Evolutionary conservation across 164 flowering plant genomes (phyloP).

Genomic region (Malania oleifera): DNA sequence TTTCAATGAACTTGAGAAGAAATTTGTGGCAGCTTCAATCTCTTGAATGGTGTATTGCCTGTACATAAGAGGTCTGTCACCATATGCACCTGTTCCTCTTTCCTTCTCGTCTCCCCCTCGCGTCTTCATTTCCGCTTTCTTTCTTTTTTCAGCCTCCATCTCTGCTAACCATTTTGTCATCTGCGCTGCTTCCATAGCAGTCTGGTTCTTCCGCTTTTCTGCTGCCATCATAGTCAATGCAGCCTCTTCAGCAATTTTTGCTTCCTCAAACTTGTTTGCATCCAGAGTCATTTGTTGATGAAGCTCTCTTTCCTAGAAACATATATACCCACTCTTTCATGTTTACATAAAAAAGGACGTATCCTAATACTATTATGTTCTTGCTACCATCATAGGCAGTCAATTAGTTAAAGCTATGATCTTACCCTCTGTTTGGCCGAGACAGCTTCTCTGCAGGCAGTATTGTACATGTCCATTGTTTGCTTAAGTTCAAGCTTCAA

Average conservation of each 20-base stretch:
- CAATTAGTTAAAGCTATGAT: not conserved
- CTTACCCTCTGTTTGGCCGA: conserved; percentile 31
- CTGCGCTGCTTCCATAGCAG: conserved; percentile 34
- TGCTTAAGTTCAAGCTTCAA: conserved; percentile 40
- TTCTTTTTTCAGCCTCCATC: conserved; percentile 36
- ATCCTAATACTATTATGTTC: not conserved
- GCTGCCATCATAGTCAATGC: conserved; percentile 22
- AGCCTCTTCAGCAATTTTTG: conserved; percentile 25
- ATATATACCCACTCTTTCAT: not conserved
- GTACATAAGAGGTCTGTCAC: conserved; percentile 15
- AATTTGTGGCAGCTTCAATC: conserved; percentile 55
- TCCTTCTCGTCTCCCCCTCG: conserved; percentile 27
- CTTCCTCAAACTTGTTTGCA: conserved; percentile 20
- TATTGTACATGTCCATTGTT: conserved; percentile 30
- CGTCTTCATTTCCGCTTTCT: conserved; percentile 30
- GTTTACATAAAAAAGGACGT: not conserved
- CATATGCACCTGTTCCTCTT: conserved; percentile 17
- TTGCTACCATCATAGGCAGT: too few relatives aligned
- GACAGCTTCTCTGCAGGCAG: conserved; percentile 30
- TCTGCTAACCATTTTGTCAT: conserved; percentile 36
- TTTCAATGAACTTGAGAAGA: conserved; percentile 40
- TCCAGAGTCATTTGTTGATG: conserved; percentile 15
- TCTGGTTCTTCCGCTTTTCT: conserved; percentile 32
- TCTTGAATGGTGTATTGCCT: conserved; percentile 56
- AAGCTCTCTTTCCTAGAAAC: conserved; percentile 21